These are phyloP conservation scores for Alternaria gansuensis DNA, from an alignment of 2,329 filamentous ascomycete species.

Conservation along the genomic window DNA sequence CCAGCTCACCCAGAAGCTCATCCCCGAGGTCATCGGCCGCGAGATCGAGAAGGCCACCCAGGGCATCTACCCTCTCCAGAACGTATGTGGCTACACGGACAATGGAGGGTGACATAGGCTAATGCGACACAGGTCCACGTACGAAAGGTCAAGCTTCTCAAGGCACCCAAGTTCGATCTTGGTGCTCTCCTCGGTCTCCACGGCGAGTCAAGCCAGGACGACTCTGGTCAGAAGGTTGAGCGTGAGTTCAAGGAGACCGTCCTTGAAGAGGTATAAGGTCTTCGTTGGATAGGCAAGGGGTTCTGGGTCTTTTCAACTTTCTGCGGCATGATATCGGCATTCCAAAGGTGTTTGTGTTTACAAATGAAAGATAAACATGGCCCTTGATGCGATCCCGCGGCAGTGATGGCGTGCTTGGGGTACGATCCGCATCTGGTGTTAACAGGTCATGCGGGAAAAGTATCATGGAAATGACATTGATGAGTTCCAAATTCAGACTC, in stretches of 20 bases:
- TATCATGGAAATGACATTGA: slow-evolving; percentile 51
- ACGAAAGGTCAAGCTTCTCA: slow-evolving; percentile 99
- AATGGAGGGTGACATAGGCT: slow-evolving; percentile 25
- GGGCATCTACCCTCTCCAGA: slow-evolving; percentile 99
- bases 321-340: slow-evolving; percentile 55
- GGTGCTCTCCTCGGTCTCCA: slow-evolving; percentile 95
- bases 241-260: slow-evolving; percentile 99
- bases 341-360: slow-evolving; percentile 55
- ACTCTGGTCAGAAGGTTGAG: slow-evolving; percentile 95
- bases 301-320: slow-evolving; percentile 53
- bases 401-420: slow-evolving; percentile 51
- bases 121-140: slow-evolving; percentile 81
- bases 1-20: slow-evolving; percentile 98
- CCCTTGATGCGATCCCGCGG: slow-evolving; percentile 45
- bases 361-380: slow-evolving; percentile 53
- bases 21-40: slow-evolving; percentile 98
- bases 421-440: slow-evolving; percentile 48
- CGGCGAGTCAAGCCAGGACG: slow-evolving; percentile 95
- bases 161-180: slow-evolving; percentile 98
- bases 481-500: slow-evolving; percentile 33
- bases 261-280: slow-evolving; percentile 85
- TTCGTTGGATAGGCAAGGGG: slow-evolving; percentile 50
- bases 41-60: slow-evolving; percentile 99
- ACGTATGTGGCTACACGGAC: slow-evolving; percentile 67
- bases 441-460: slow-evolving; percentile 48